Evolutionary conservation across 2,329 filamentous ascomycete genomes (phyloP).

Genomic region (Cladophialophora exuberans): DNA sequence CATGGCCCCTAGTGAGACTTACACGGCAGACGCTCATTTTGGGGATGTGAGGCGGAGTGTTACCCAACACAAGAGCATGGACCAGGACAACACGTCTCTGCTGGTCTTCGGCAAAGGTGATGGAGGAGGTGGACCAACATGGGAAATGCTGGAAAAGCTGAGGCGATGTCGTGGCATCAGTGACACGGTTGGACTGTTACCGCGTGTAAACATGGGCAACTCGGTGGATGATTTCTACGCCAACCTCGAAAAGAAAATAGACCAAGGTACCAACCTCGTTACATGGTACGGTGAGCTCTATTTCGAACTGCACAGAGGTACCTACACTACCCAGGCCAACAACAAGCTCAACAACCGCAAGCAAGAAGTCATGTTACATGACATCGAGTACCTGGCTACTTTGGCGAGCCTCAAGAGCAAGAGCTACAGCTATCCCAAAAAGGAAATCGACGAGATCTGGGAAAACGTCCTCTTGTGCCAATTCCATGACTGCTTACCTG

Average conservation of each 20-base stretch:
- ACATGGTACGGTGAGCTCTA: slow-evolving; percentile 99
- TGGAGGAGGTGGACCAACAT: slow-evolving; percentile 92
- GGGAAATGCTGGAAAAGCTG: slow-evolving; percentile 91
- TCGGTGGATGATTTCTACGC: slow-evolving; percentile 96
- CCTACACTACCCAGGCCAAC: slow-evolving; percentile 95
- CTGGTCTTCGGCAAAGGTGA: slow-evolving; percentile 97
- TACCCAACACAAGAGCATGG: slow-evolving; percentile 91
- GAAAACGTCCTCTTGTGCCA: slow-evolving; percentile 89
- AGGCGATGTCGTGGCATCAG: slow-evolving; percentile 88
- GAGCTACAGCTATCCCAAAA: slow-evolving; percentile 87
- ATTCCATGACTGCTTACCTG: slow-evolving; percentile 96
- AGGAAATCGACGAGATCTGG: slow-evolving; percentile 95
- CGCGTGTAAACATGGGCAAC: slow-evolving; percentile 83
- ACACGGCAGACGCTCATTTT: slow-evolving; percentile 92
- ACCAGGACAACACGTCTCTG: slow-evolving; percentile 86
- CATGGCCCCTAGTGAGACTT: slow-evolving; percentile 94
- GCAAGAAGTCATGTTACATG: slow-evolving; percentile 80
- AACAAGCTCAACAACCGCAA: slow-evolving; percentile 95
- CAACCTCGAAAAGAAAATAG: slow-evolving; percentile 75
- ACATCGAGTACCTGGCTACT: slow-evolving; percentile 86
- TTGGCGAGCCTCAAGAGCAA: slow-evolving; percentile 74
- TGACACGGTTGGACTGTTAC: slow-evolving; percentile 80
- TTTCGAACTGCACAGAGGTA: slow-evolving; percentile 95
- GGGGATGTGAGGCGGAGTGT: slow-evolving; percentile 90
- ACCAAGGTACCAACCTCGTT: slow-evolving; percentile 69